Base-by-base conservation (phyloP, 2,329 filamentous ascomycete genomes). In the Sarocladium strictum region DNA sequence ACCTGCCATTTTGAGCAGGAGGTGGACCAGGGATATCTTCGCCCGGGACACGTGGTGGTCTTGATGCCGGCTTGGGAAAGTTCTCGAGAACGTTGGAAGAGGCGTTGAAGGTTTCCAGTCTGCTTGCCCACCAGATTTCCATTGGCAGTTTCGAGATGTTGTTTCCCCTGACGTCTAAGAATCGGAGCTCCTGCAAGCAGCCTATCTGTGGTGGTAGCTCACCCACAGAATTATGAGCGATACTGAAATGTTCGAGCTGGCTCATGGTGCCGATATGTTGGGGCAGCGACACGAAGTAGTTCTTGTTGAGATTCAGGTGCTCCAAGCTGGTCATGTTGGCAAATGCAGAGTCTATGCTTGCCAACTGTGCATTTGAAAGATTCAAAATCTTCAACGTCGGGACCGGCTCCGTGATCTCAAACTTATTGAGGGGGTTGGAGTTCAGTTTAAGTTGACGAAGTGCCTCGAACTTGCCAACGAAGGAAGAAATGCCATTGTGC, bases 111-210 rank as follows among this genome's bases (percentile, higher is more conserved):
- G 87, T 93, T 69, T 97, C 92, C 54, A 99, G 72, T 65, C 87
- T 91, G 62, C 87, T 86, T 53, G 93, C 93, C 77, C 90, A 93
- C 94, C 94, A 99, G n/a, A 99, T 80, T 65, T 99, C 94, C 65
- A 89, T 84, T 2, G 94, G 94, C 29, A 99, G 76, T 64, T 87
- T 87, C 60, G 86, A 87, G 56, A 99, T 80, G 65, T 97, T 99
- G 74, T 97, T 99, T 65, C 94, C 90, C 59, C 93, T 83, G 17
- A 97, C 80, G 66, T 99, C 93, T 38, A 99, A 77, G 58, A 91
- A 87, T 53, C 85, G 86, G 58, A 99, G 77, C 67, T 97, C 93
- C 0, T 79, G 82, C 23, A 99, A 78, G 59, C 89, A 92, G 4
- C 94, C 94, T 60, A 99, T 90, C 61, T 96, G 91, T 0, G 88